phyloP scores from a whole-genome alignment of 164 flowering plant species.

The Magnolia officinalis region DNA sequence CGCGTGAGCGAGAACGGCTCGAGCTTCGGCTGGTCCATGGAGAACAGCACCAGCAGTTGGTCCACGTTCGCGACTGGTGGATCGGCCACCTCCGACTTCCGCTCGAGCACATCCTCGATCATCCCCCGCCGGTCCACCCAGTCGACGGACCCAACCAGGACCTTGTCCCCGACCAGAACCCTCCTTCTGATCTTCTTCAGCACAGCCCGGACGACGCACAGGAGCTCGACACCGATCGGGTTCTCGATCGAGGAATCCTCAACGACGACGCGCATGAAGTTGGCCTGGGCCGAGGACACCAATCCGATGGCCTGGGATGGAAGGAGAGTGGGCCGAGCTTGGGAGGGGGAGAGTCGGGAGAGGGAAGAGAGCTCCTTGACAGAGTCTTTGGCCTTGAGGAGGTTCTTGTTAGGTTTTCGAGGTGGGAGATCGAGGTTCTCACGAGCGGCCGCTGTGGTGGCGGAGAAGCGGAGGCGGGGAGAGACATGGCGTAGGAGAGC shows the following conservation, averaged over 20 bases:
- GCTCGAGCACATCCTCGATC: slow-evolving; percentile 81
- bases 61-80: slow-evolving; percentile 97
- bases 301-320: slow-evolving; percentile 66
- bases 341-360: slow-evolving; percentile 41
- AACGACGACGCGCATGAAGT: slow-evolving; percentile 94
- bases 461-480: slow-evolving; percentile 19
- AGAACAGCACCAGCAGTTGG: slow-evolving; percentile 77
- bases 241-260: slow-evolving; percentile 15
- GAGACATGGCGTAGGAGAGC: slow-evolving; percentile 21
- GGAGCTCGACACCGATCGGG: slow-evolving; percentile 53
- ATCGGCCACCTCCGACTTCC: slow-evolving; percentile 62
- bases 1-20: slow-evolving; percentile 75
- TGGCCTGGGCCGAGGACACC: slow-evolving; percentile 86
- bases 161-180: slow-evolving; percentile 92
- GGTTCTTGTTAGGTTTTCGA: slow-evolving; percentile 42
- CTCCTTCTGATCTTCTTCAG: slow-evolving; percentile 90
- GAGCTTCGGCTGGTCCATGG: slow-evolving; percentile 80
- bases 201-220: slow-evolving; percentile 81
- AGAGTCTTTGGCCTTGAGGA: slow-evolving; percentile 53
- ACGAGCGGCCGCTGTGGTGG: slow-evolving; percentile 25
- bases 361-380: slow-evolving; percentile 40
- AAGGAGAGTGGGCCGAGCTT: slow-evolving; percentile 34
- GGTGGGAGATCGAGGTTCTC: slow-evolving; percentile 28
- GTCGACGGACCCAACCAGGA: slow-evolving; percentile 80
- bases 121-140: slow-evolving; percentile 86